Conservation (phyloP, 805 yeast species). For the Clavispora asparagi region DNA sequence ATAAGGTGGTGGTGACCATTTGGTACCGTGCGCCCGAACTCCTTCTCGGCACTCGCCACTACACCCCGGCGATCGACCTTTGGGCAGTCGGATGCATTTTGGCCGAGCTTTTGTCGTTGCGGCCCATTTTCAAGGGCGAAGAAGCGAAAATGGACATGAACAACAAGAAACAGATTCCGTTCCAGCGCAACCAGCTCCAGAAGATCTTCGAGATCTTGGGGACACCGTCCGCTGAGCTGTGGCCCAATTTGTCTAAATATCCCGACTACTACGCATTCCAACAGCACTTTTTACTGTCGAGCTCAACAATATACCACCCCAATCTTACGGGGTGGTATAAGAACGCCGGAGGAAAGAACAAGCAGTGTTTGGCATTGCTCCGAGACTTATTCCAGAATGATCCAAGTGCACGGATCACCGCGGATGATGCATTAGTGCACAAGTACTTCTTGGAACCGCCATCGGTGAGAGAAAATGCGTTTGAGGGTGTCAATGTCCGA, state of each 20-base stretch:
- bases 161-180: slow-evolving; percentile 86
- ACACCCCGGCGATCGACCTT: slow-evolving; percentile 85
- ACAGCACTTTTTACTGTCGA: slow-evolving; percentile 46
- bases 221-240: slow-evolving; percentile 68
- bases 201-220: slow-evolving; percentile 93
- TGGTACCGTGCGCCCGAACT: slow-evolving; percentile 97
- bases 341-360: slow-evolving; percentile 70
- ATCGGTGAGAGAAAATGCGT: slow-evolving; percentile 67
- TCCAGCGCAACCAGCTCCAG: slow-evolving; percentile 87
- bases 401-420: slow-evolving; percentile 75
- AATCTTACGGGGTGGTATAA: slow-evolving; percentile 83
- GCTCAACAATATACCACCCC: slow-evolving; percentile 48
- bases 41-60: slow-evolving; percentile 85
- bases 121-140: slow-evolving; percentile 97
- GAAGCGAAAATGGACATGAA: slow-evolving; percentile 84
- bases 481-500: slow-evolving; percentile 64
- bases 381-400: slow-evolving; percentile 71
- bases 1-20: slow-evolving; percentile 92
- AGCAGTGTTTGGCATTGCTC: slow-evolving; percentile 61
- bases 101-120: slow-evolving; percentile 80
- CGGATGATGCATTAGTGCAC: slow-evolving; percentile 70
- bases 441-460: slow-evolving; percentile 73
- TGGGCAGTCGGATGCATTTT: slow-evolving; percentile 97
- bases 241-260: slow-evolving; percentile 76
- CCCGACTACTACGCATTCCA: slow-evolving; percentile 65